Base-by-base conservation (phyloP, 2,329 filamentous ascomycete genomes). In the Penicillium olsonii region DNA sequence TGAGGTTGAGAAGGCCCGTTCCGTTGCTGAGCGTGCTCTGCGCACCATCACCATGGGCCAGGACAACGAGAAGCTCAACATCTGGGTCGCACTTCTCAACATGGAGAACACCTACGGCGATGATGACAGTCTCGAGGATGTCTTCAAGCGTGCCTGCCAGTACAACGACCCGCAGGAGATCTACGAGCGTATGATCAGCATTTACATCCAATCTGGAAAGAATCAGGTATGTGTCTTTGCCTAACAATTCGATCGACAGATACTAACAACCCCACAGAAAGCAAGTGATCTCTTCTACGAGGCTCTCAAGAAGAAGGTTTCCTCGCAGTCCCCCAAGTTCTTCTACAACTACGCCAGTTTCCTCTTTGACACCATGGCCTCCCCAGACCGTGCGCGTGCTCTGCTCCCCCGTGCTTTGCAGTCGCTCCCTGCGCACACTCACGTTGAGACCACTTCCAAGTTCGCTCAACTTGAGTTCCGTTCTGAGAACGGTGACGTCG, bases 291-390 rank as follows among this genome's bases (percentile, higher is more conserved):
- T 97, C 60, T 97, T 96, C 76, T 87, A 94, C 69, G 75, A 80
- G 34, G 89, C 95, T 72, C 78, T 89, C 63, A 95, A 94, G 77
- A 96, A 95, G 75, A 96, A 95, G 74, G 90, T 94, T 65, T 87
- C 87, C 9, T 60, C 50, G 55, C 84, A 86, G 57, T 84, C 86
- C 5, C 86, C 89, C 9, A 83, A 85, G 45, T 84, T 96, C 59
- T 99, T 92, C 90, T 80, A 87, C 71, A 96, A 97, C 77, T 97
- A 96, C 72, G 92, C 92, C 19, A 87, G 88, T 63, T 97, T 96
- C 80, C 80, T 99, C 48, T 87, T 96, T 74, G 85, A 87, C 51
- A 88, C 84, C 1, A 75, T 83, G 52, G 78, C 81, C 50, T 80
- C 87, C 10, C 83, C 90, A 1, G 86, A 87, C n/a, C 83, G 85